Conservation (phyloP, 2,329 filamentous ascomycete species). For the Paracoccidioides brasiliensis region DNA sequence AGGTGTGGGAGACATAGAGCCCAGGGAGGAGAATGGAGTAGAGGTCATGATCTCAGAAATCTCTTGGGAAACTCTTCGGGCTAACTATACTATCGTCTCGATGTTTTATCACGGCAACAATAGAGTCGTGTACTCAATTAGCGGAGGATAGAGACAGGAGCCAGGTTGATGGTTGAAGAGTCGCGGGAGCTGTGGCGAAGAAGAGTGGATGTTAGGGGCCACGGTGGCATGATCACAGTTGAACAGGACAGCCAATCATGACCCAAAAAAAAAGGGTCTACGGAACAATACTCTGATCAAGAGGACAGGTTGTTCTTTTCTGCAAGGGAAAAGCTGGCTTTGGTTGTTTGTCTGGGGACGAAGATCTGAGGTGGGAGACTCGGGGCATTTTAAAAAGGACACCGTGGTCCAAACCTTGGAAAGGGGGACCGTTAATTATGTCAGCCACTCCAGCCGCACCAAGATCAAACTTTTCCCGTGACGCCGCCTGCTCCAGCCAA, state of each 20-base stretch:
- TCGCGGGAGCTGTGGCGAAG: conserved; percentile 4
- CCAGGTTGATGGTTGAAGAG: not conserved
- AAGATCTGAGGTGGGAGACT: conserved; percentile 10
- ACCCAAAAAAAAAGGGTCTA: not conserved
- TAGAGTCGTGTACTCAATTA: not conserved
- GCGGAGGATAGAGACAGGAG: not conserved
- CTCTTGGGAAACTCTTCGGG: conserved; percentile 3
- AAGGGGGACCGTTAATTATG: conserved; percentile 19
- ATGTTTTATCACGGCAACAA: not conserved
- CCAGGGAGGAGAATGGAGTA: conserved; percentile 20
- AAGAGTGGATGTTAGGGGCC: conserved; percentile 15
- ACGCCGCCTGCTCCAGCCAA: not conserved
- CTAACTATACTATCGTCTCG: not conserved
- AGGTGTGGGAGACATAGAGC: conserved; percentile 21
- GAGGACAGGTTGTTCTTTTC: conserved; percentile 26
- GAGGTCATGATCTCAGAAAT: conserved; percentile 16
- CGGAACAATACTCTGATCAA: not conserved
- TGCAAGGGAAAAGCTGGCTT: not conserved
- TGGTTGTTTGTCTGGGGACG: conserved; percentile 2
- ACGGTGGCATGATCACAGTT: conserved; percentile 27
- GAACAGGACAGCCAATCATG: conserved; percentile 3
- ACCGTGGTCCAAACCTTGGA: conserved; percentile 9
- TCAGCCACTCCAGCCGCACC: conserved; percentile 1
- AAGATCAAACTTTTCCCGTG: not conserved
- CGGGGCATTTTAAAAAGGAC: conserved; percentile 29